These are phyloP conservation scores for Globisporangium recalcitrans DNA, from an alignment of 352 stramenopile species.

Conservation along the genomic window DNA sequence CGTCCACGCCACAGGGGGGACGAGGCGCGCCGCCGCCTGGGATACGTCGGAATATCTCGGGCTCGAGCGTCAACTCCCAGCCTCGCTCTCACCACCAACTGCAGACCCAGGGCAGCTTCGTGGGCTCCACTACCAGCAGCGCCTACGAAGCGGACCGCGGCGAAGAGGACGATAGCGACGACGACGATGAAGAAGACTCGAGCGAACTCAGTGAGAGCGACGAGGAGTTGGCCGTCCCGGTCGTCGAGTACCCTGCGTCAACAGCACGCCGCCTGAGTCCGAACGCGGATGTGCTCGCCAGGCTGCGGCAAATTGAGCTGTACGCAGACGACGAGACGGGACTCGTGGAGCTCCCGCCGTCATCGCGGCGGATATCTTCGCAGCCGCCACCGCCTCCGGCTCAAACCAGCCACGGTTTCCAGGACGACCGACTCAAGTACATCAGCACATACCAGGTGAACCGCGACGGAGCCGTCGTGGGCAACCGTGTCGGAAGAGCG, in stretches of 20 bases:
- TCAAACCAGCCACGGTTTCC: conserved; percentile 29
- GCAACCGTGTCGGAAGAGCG: background rate
- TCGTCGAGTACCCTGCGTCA: background rate
- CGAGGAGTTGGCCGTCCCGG: conserved; percentile 2
- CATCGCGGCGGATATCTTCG: background rate
- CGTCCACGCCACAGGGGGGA: background rate
- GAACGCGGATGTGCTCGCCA: conserved; percentile 12
- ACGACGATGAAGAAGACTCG: conserved; percentile 21
- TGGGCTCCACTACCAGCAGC: conserved; percentile 4
- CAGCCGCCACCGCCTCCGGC: conserved; percentile 19
- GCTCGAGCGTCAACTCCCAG: conserved; percentile 11
- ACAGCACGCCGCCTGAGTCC: background rate
- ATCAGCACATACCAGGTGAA: conserved; percentile 50
- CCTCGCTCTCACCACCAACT: background rate
- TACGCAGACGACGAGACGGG: conserved; percentile 33
- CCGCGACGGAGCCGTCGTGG: conserved; percentile 12
- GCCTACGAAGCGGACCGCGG: conserved; percentile 3
- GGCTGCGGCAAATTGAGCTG: conserved; percentile 14
- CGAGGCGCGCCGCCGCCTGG: background rate
- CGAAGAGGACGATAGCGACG: conserved; percentile 9
- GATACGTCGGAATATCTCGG: conserved; percentile 8
- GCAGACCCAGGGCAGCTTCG: conserved; percentile 7
- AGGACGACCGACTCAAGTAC: conserved; percentile 62
- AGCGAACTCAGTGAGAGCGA: conserved; percentile 14
- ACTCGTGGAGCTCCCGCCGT: conserved; percentile 32